Evolutionary conservation across 2,329 filamentous ascomycete species (phyloP), one percentile per base, ranked within the genome.

Genomic region (Alternaria panax): DNA sequence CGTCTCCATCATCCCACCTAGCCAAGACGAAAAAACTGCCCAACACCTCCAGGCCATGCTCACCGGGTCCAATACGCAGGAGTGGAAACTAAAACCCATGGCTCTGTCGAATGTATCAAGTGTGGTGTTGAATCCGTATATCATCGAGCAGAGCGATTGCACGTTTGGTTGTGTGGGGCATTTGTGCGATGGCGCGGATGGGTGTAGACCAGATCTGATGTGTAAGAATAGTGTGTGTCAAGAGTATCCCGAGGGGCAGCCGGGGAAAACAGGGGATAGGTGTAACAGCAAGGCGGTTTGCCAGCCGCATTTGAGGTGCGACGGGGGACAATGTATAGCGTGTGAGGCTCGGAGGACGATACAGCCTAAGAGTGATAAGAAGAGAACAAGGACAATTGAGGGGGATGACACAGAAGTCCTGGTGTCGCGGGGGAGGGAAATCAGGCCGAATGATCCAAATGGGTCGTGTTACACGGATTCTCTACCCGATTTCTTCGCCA

Each of bases 201-300:
- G 60, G 5, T 78, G 75, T 52, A 7, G 34, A 0, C 71, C 74
- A 0, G 42, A 66, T 12, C 66, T 76, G 0, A 25, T 75, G 2
- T 78, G 75, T 61, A 76, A 72, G 18, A 77, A 78, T 51, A 70
- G 62, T 54, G 51, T 77, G 27, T 77, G 75, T 62, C 59, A 61
- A n/a, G 43, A 22, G 5, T 68, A 67, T 30, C 11, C 43, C 0
- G 62, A 62, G 7, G 47, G 41, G 2, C 73, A 75, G 41, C 75
- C 72, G 0, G 75, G 75, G 3, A 64, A 68, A 28, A 40, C 65
- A 6, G 73, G 72, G 11, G 63, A 66, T 3, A 40, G 40, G 4
- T 77, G 74, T 50, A 68, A 75, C 42, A 68, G 63, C 58, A 76
- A 75, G 45, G 60, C 67, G 16, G 43, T 63, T 1, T 78, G 75